These are phyloP conservation scores for Chlorella ohadii DNA, from an alignment of 139 green algal species.

Conservation along the genomic window DNA sequence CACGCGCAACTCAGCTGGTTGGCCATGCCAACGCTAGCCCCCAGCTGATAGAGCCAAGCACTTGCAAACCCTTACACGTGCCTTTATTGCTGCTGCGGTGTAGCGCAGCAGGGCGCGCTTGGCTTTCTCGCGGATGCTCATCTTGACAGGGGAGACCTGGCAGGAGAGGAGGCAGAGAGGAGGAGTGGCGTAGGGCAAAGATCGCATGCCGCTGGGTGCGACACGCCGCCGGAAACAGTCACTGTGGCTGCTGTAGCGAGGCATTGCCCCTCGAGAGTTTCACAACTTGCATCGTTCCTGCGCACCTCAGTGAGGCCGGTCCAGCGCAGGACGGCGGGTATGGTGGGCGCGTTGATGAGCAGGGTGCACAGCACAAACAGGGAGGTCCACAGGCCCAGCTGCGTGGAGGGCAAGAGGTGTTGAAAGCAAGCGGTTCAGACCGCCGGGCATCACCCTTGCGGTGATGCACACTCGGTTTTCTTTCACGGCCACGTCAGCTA, in stretches of 20 bases:
- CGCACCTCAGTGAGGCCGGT: slow-evolving; percentile 20
- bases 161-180: neutral
- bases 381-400: slow-evolving; percentile 77
- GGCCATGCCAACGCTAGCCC: too few relatives aligned
- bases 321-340: slow-evolving; percentile 32
- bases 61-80: too few relatives aligned
- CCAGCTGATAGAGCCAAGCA: too few relatives aligned
- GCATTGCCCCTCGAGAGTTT: too few relatives aligned
- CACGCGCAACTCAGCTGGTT: too few relatives aligned
- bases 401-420: neutral
- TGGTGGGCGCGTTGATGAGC: slow-evolving; percentile 77
- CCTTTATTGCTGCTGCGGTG: slow-evolving; percentile 55
- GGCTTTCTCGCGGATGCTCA: slow-evolving; percentile 56
- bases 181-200: neutral
- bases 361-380: slow-evolving; percentile 88
- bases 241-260: too few relatives aligned
- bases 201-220: too few relatives aligned
- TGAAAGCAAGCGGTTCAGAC: neutral
- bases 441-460: too few relatives aligned
- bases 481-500: too few relatives aligned
- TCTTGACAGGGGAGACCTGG: slow-evolving; percentile 24
- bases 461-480: too few relatives aligned
- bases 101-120: slow-evolving; percentile 64
- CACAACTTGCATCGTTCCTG: too few relatives aligned
- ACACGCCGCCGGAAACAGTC: too few relatives aligned